Conservation (phyloP, 345 rosid species). For the Orychophragmus violaceus region DNA sequence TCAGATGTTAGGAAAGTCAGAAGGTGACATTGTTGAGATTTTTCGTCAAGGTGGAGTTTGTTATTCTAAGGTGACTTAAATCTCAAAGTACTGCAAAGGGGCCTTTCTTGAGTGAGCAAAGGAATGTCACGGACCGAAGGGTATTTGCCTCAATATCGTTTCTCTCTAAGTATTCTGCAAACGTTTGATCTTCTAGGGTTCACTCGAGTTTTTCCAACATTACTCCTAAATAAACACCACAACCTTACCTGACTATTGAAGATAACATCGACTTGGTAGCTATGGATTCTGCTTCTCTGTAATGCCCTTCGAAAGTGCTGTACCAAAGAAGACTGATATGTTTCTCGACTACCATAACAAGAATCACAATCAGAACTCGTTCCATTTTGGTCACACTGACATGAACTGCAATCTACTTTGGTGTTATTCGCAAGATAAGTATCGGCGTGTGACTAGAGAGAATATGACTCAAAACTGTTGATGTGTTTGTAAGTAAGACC, state of each 20-base stretch:
- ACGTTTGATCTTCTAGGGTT: no score
- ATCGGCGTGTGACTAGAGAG: constrained; percentile 63
- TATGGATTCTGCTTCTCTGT: constrained; percentile 80
- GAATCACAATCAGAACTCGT: constrained; percentile 3
- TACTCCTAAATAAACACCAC: no score
- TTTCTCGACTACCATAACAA: constrained; percentile 29
- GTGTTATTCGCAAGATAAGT: constrained; percentile 62
- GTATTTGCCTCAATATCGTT: no score
- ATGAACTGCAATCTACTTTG: constrained; percentile 44
- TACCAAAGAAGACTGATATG: constrained; percentile 91
- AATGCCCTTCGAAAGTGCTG: constrained; percentile 66
- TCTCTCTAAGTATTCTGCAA: no score
- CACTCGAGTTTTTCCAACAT: no score
- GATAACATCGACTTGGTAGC: constrained; percentile 57
- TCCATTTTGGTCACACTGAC: constrained; percentile 11
- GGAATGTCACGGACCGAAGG: no score
- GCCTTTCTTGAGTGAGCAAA: no score
- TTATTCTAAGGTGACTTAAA: no score
- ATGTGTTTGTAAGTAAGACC: constrained; percentile 84
- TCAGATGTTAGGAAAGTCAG: no score
- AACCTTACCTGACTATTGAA: constrained; percentile 69
- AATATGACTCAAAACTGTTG: constrained; percentile 53
- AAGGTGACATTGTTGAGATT: no score
- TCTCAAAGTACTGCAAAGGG: no score
- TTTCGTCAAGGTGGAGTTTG: no score